A percentile compares a stretch with the other conserved stretches of the same genome.
Evolutionary conservation across 1,284 basidiomycete genomes (phyloP).

Genomic region (Chalciporus sp.): DNA sequence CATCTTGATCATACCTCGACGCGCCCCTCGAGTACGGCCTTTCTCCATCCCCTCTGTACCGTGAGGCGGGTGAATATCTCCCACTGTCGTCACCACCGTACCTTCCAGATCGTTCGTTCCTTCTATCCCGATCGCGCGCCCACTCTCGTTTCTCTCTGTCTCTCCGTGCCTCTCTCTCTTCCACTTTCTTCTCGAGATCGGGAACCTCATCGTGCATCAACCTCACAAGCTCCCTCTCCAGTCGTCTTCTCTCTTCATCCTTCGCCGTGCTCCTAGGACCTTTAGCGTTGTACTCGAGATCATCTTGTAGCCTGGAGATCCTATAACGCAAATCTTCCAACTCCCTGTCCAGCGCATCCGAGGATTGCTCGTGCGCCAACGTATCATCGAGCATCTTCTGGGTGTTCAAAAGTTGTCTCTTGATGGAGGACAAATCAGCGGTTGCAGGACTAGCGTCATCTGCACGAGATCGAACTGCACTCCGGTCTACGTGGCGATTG

Average conservation of each 20-base stretch:
- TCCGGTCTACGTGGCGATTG: constrained; percentile 87
- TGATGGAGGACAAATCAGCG: constrained; percentile 67
- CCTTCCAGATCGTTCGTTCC: constrained; percentile 81
- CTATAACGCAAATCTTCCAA: constrained; percentile 87
- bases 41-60: constrained; percentile 43
- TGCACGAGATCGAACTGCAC: constrained; percentile 74
- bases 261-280: constrained; percentile 76
- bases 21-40: constrained; percentile 42
- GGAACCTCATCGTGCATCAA: constrained; percentile 93
- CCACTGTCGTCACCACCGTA: constrained; percentile 56
- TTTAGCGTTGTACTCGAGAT: constrained; percentile 87
- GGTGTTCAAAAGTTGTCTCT: constrained; percentile 82
- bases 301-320: constrained; percentile 89
- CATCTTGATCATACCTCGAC: constrained; percentile 36
- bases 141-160: constrained; percentile 81
- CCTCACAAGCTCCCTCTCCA: constrained; percentile 87
- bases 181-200: constrained; percentile 85
- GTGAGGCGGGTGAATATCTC: constrained; percentile 41
- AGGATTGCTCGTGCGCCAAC: constrained; percentile 63
- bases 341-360: constrained; percentile 89
- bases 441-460: constrained; percentile 72
- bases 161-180: constrained; percentile 77
- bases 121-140: constrained; percentile 78
- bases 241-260: constrained; percentile 84
- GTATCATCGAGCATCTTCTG: constrained; percentile 82